These are phyloP conservation scores for Panaeolus papilionaceus DNA, from an alignment of 768 basidiomycete species.

Conservation along the genomic window DNA sequence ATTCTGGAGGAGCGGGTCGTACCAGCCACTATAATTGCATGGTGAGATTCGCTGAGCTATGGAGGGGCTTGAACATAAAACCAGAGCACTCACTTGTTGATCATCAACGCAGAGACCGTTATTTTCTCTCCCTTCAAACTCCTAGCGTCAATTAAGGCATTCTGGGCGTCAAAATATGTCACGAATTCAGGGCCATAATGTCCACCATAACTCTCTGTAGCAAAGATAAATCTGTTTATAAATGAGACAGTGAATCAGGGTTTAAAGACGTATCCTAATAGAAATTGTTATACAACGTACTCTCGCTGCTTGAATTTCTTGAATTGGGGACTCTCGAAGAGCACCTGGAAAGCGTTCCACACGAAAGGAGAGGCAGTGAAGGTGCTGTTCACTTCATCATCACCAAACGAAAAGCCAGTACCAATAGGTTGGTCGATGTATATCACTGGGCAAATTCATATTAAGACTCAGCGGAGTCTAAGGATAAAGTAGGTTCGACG, in stretches of 20 bases:
- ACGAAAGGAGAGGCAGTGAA: constrained; percentile 60
- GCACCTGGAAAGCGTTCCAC: constrained; percentile 68
- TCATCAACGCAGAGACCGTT: constrained; percentile 64
- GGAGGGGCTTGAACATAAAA: too few relatives aligned
- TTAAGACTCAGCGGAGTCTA: neutral
- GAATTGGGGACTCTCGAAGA: constrained; percentile 64
- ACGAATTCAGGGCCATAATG: constrained; percentile 73
- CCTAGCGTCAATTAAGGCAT: constrained; percentile 52
- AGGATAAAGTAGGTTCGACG: constrained; percentile 24
- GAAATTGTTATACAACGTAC: constrained; percentile 36
- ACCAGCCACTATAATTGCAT: constrained; percentile 57
- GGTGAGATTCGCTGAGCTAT: neutral
- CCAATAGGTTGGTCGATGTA: constrained; percentile 77
- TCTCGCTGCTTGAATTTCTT: constrained; percentile 57
- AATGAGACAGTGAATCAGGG: neutral
- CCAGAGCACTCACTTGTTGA: constrained; percentile 49
- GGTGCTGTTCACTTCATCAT: constrained; percentile 62
- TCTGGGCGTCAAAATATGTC: constrained; percentile 69
- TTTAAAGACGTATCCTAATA: neutral
- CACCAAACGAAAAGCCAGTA: constrained; percentile 68
- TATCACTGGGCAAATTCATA: constrained; percentile 49
- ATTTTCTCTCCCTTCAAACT: constrained; percentile 54
- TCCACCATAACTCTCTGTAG: constrained; percentile 73
- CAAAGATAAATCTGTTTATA: constrained; percentile 58
- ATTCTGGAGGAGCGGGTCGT: constrained; percentile 68